Conservation (phyloP, 345 rosid species). For the Balakata baccata region DNA sequence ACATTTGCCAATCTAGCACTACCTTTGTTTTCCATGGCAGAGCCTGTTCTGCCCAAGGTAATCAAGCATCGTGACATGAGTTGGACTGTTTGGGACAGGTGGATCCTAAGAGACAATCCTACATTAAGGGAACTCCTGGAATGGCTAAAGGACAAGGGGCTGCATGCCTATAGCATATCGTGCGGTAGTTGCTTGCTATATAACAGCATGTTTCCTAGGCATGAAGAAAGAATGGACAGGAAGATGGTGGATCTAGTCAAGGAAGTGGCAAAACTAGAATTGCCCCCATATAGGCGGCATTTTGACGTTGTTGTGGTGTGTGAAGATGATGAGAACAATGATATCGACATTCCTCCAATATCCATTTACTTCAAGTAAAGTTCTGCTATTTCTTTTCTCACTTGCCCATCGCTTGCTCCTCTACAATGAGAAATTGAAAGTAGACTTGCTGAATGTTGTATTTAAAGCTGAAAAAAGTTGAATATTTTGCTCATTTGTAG, state of each 20-base stretch:
- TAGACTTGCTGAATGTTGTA: not conserved
- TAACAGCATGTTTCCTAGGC: slow-evolving; percentile 84
- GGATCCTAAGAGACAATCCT: slow-evolving; percentile 71
- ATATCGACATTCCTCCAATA: slow-evolving; percentile 80
- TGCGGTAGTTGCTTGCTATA: slow-evolving; percentile 82
- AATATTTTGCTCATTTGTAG: not conserved
- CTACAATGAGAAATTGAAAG: not conserved
- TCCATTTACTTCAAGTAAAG: slow-evolving; percentile 66
- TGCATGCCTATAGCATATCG: slow-evolving; percentile 89
- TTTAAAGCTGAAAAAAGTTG: not conserved
- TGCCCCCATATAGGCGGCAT: slow-evolving; percentile 67
- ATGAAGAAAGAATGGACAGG: slow-evolving; percentile 76
- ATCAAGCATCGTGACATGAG: slow-evolving; percentile 75
- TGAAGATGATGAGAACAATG: slow-evolving; percentile 78
- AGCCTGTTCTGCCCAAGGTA: slow-evolving; percentile 92
- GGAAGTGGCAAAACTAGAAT: slow-evolving; percentile 79
- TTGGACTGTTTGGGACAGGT: slow-evolving; percentile 99
- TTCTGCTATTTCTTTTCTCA: not conserved
- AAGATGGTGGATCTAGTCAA: slow-evolving; percentile 73
- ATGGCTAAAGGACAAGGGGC: slow-evolving; percentile 76
- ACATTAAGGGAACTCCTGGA: slow-evolving; percentile 65
- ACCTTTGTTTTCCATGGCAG: slow-evolving; percentile 92
- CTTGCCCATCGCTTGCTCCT: not conserved
- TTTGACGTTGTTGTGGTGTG: slow-evolving; percentile 92
- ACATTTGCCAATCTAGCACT: slow-evolving; percentile 94